Conservation (phyloP, 148 eudicot species). For the Arctostaphylos glauca region DNA sequence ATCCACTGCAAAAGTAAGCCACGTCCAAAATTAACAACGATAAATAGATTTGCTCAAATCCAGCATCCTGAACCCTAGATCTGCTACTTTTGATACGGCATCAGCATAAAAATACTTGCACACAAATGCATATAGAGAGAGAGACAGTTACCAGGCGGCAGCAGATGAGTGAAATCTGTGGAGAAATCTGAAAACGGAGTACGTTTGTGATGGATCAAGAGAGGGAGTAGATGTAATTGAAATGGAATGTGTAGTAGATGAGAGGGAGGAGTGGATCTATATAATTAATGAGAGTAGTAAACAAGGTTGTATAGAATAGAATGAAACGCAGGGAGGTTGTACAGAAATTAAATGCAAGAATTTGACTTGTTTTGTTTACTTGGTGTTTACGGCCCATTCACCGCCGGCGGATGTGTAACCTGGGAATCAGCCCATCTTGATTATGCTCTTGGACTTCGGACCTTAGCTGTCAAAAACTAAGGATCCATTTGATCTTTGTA, state of each 20-base stretch:
- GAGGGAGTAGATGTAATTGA: not conserved
- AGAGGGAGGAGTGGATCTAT: too few relatives aligned
- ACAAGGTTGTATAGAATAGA: too few relatives aligned
- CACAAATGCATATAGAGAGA: not conserved
- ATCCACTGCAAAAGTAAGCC: constrained; percentile 11
- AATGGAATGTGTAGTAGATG: not conserved
- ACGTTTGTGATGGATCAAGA: not conserved
- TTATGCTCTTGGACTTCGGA: too few relatives aligned
- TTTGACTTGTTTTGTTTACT: not conserved
- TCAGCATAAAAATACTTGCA: not conserved
- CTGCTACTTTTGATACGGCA: not conserved
- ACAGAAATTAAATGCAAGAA: not conserved
- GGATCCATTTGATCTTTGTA: too few relatives aligned
- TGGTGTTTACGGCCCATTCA: not conserved
- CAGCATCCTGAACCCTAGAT: constrained; percentile 21
- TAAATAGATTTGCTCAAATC: not conserved
- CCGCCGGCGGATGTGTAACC: not conserved
- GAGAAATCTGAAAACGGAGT: not conserved
- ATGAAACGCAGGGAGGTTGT: not conserved
- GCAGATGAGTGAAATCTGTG: constrained; percentile 3
- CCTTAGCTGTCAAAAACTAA: too few relatives aligned
- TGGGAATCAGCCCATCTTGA: too few relatives aligned
- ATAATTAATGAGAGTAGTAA: not conserved
- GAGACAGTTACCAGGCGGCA: not conserved
- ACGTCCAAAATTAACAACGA: not conserved